Evolutionary conservation across 345 rosid species (phyloP), one percentile per base, ranked within the genome.

Genomic region (Bruguiera gymnorhiza): DNA sequence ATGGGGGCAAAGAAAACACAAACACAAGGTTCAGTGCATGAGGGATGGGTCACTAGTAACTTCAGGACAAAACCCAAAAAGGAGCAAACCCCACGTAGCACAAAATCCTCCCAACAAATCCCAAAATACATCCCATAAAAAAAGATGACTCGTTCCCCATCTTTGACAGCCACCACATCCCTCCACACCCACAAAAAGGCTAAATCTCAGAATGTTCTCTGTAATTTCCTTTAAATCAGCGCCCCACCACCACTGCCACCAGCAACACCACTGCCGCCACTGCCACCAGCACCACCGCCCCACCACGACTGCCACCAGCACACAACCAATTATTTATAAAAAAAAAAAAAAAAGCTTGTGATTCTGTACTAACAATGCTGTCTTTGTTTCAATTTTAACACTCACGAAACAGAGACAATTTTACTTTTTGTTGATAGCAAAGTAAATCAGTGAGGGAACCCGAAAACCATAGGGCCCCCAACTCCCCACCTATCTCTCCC

Each of bases 81-180:
- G 65, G 63, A 72, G 77, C 16, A 50, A 77, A 73, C 76, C 80
- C 80, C 84, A 78, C 85, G 69, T 31, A 67, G 24, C 67, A 72
- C 78, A 72, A 62, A 76, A 74, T 62, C 73, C 54, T 67, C 71
- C 70, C 59, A 80, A 79, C 73, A 62, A 75, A 59, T 43, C 65
- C 72, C 76, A 71, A 71, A 79, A 76, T 65, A 63, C 30, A 29
- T 61, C 67, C 55, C 66, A 66, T 84, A 63, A 78, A 74, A 77
- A 34, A 82, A 78, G 78, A 78, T 85, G 85, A 76, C 83, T 60
- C 81, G 86, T 81, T 82, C 54, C 78, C 80, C 62, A 76, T 73
- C 82, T 81, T 80, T 77, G 82, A 83, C 80, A 70, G 72, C 74
- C 78, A 78, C 82, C 83, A 66, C 61, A 63, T 37, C 75, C 62